phyloP scores from a whole-genome alignment of 2,329 filamentous ascomycete genomes.

The Thelonectria rubi region DNA sequence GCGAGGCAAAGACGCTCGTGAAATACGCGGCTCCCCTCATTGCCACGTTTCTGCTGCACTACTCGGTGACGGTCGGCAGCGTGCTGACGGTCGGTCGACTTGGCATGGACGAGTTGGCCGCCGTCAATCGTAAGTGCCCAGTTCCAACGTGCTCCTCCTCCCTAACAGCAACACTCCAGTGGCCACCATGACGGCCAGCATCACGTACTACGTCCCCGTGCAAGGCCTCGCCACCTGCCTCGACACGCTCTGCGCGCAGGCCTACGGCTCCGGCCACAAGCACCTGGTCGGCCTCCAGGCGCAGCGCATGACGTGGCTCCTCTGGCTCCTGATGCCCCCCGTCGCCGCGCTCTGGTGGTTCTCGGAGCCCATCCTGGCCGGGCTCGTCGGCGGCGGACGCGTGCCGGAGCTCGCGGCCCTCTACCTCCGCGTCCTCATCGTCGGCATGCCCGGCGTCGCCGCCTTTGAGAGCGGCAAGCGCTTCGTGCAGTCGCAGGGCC shows the following conservation, averaged over 20 bases:
- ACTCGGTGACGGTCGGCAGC: conserved; percentile 78
- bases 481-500: conserved; percentile 80
- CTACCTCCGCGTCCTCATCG: conserved; percentile 74
- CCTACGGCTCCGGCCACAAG: conserved; percentile 87
- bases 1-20: conserved; percentile 81
- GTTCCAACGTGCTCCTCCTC: rapidly evolving
- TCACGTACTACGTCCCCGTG: conserved; percentile 78
- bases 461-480: conserved; percentile 80
- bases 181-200: conserved; percentile 77
- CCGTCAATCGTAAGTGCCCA: conserved; percentile 48
- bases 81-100: conserved; percentile 79
- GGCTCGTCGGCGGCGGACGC: conserved; percentile 54
- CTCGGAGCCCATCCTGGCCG: conserved; percentile 67
- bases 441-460: conserved; percentile 77
- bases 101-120: conserved; percentile 64
- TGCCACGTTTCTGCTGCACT: conserved; percentile 76
- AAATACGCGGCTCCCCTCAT: conserved; percentile 75
- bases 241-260: conserved; percentile 90
- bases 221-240: conserved; percentile 85
- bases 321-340: conserved; percentile 75
- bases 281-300: conserved; percentile 85
- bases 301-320: conserved; percentile 80
- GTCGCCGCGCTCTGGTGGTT: conserved; percentile 75
- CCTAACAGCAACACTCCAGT: conserved; percentile 32
- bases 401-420: conserved; percentile 73